A percentile compares a stretch with the other conserved stretches of the same genome.
phyloP scores from a whole-genome alignment of 805 yeast species.

The Pichia heedii region DNA sequence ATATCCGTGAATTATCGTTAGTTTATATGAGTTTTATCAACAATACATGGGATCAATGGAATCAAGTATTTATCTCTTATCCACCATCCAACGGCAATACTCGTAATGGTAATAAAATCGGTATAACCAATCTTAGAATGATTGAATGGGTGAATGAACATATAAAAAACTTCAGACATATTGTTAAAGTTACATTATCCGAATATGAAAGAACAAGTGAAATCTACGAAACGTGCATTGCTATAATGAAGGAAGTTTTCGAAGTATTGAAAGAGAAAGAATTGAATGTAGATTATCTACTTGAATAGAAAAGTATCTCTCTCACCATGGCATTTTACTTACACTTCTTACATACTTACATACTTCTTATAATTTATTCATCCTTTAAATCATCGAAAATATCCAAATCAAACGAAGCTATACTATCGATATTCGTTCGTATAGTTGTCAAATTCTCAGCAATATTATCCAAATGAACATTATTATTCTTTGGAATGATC shows the following conservation, averaged over 20 bases:
- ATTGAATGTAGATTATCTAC: slow-evolving; percentile 63
- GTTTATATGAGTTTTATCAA: slow-evolving; percentile 8
- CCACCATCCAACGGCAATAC: too few species aligned
- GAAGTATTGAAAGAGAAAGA: slow-evolving; percentile 56
- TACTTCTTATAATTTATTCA: too few species aligned
- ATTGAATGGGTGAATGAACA: slow-evolving; percentile 73
- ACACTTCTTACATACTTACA: not conserved
- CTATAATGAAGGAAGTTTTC: slow-evolving; percentile 49
- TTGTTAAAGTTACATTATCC: slow-evolving; percentile 58
- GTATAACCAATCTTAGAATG: slow-evolving; percentile 24
- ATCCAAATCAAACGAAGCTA: slow-evolving; percentile 8
- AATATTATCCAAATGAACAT: slow-evolving; percentile 13
- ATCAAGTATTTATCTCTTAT: slow-evolving; percentile 1
- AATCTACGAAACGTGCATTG: slow-evolving; percentile 46
- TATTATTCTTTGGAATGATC: slow-evolving; percentile 18
- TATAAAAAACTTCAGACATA: slow-evolving; percentile 47
- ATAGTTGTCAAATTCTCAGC: slow-evolving; percentile 20
- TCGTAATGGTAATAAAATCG: not conserved
- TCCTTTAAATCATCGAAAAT: slow-evolving; percentile 5
- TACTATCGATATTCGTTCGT: slow-evolving; percentile 11
- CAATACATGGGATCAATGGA: slow-evolving; percentile 7
- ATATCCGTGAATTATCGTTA: slow-evolving; percentile 7
- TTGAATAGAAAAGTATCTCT: too few species aligned
- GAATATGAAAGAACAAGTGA: slow-evolving; percentile 49
- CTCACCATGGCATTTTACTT: not conserved